Evolutionary conservation across 176 grass and related monocot species (phyloP), one percentile per base, ranked within the genome.

Genomic region (Puya raimondii): DNA sequence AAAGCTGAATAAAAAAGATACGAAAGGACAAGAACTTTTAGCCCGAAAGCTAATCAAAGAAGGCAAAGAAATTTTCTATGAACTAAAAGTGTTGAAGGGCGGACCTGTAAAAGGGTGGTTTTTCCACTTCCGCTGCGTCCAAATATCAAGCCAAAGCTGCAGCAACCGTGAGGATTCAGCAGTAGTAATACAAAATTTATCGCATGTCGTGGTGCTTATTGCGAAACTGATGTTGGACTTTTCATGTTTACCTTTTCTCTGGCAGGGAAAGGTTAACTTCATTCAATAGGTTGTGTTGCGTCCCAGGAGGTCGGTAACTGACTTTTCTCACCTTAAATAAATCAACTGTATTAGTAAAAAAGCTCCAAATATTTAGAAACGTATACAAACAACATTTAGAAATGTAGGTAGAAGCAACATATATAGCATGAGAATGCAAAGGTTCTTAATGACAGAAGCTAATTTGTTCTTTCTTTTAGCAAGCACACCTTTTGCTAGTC

Each of bases 121-220:
- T 99, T 93, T 63, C 94, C 87, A 56, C 89, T 86, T 72, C 89
- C 87, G 33, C 84, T 97, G 74, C 78, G 68, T 69, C 94, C 94
- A 86, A 93, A 99, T 72, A 99, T 90, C 69, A 99, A 74, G 26
- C 94, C 94, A 84, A 99, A 99, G 71, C 94, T 93, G 80, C 76
- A 85, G 29, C 16, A 47, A 76, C 61, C 25, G 70, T 26, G 26
- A 15, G 67, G 47, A 18, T 3, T 61, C 50, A 79, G 54, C 9
- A 59, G 47, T 17, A 23, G 23, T 47, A 25, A n/a, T 65, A 20
- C 22, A 57, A 16, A 12, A 53, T 78, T 21, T 13, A 53, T 68
- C 23, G 47, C n/a, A n/a, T n/a, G n/a, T n/a, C n/a, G n/a, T n/a
- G n/a, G n/a, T n/a, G n/a, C 29, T 69, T 69, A 3, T 58, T 67